phyloP scores from a whole-genome alignment of 1,139 yeast genomes.

The Saccharomycopsis hybrid region DNA sequence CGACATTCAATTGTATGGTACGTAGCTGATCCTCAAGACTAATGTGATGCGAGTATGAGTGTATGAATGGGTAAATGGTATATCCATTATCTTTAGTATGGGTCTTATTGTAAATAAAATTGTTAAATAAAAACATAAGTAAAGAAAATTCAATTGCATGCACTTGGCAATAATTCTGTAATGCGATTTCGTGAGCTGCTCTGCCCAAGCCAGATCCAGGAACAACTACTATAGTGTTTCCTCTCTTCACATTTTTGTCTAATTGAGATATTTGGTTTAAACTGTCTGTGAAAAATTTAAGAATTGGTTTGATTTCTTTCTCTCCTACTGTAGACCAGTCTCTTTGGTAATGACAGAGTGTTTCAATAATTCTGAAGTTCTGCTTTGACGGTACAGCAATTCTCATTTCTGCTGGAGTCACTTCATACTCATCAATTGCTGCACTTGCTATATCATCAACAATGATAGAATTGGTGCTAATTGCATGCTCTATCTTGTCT shows the following conservation, averaged over 20 bases:
- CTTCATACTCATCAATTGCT: slow-evolving; percentile 36
- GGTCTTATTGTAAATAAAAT: slow-evolving; percentile 40
- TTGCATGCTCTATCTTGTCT: slow-evolving; percentile 37
- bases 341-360: slow-evolving; percentile 64
- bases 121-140: slow-evolving; percentile 60
- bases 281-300: slow-evolving; percentile 39
- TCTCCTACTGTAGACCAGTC: slow-evolving; percentile 56
- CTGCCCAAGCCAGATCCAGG: slow-evolving; percentile 83
- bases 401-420: slow-evolving; percentile 38
- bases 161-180: slow-evolving; percentile 38
- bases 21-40: slow-evolving; percentile 47
- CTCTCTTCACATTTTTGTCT: slow-evolving; percentile 23
- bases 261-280: slow-evolving; percentile 30
- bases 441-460: slow-evolving; percentile 39
- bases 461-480: slow-evolving; percentile 40
- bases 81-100: slow-evolving; percentile 17
- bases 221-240: slow-evolving; percentile 45
- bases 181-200: slow-evolving; percentile 56
- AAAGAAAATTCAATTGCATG: slow-evolving; percentile 70
- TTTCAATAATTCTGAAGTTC: slow-evolving; percentile 58
- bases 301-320: slow-evolving; percentile 46
- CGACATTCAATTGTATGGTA: slow-evolving; percentile 19
- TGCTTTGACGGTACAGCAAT: slow-evolving; percentile 29
- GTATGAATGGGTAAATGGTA: slow-evolving; percentile 57
- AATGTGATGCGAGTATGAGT: slow-evolving; percentile 65